Evolutionary conservation across 352 stramenopile species (phyloP), one percentile per base, ranked within the genome.

Genomic region (Phytophthora pisi): DNA sequence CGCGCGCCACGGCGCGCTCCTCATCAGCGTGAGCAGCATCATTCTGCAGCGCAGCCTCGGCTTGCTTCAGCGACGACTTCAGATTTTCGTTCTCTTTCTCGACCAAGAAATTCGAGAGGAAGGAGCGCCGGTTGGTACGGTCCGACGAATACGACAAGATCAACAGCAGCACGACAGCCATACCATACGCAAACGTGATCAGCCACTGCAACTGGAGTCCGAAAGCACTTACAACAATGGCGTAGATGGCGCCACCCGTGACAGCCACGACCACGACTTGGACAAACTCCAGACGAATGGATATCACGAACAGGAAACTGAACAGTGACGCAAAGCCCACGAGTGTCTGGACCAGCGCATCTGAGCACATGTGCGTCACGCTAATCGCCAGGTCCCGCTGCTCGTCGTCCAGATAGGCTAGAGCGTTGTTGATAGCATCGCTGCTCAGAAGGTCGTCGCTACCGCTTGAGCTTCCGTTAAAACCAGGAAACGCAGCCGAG

Each of bases 61-160:
- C 87, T 57, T 91, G 77, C 43, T 85, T 88, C 3, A 96, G 64
- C 2, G 81, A 90, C 13, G 85, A 92, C 60, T 94, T 84, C 5
- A 96, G 68, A 46, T 82, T 85, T 47, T 91, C 87, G 49, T 96
- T 96, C 60, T 96, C 87, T 51, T 89, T 92, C 68, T 96, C 84
- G 18, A 96, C 81, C 13, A 93, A 65, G 49, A 95, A 86, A 34
- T 91, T 91, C 0, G 87, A 91, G 1, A 96, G 66, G 54, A 95
- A 96, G 10, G 84, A 93, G 9, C 87, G 79, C 5, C 89, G 87
- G 51, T 93, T 93, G 38, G 82, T 91, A 4, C 88, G 67, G 50
- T 95, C 89, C 3, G 87, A 86, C 8, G 86, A 91, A 57, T 92
- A 89, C 23, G 86, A 94, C 42, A 92, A 68, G 23, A 94, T 84